Base-by-base conservation (phyloP, 768 basidiomycete species). In the Hericium alpestre region DNA sequence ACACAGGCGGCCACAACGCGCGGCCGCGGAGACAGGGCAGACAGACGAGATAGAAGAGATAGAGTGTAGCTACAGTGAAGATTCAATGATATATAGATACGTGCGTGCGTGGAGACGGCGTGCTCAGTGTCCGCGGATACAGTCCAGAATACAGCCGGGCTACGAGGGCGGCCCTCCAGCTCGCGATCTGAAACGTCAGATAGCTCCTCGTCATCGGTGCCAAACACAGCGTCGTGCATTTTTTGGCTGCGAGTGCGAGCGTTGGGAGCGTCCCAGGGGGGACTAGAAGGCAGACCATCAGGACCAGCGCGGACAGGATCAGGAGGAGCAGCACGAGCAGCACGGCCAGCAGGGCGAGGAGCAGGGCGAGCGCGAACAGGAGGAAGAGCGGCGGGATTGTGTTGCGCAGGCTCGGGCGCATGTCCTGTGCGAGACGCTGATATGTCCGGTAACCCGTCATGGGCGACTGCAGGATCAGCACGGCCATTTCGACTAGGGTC, bases 101-200 rank as follows among this genome's bases (percentile, higher is more conserved):
- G 32, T 32, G 32, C 32, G 32, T 32, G 32, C 32, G 4, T 6
- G 9, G 8, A 10, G 25, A 25, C 25, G 25, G 25, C 25, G 32
- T 5, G 25, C 25, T 9, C 8, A 32, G 32, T 7, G 32, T 32
- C 32, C 32, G 32, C 32, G 32, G n/a, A n/a, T n/a, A 32, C 6
- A 32, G 32, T 32, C 32, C 32, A 10, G 27, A 10, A 10, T 32
- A 2, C 32, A n/a, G n/a, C n/a, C n/a, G n/a, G n/a, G 38, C 41
- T 46, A 41, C 48, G 22, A 62, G 18, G 11, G 22, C 25, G n/a
- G 56, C 56, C 23, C 57, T 50, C 38, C 58, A 49, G 46, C 54
- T 65, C 65, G 49, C 68, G 62, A 40, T 71, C 66, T 16, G 72
- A 72, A 57, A 72, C 62, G 50, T 73, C 69, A 25, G 72, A 72